Percentiles rank a stretch among this genome's conserved stretches.
Conservation (phyloP, 2,329 filamentous ascomycete species). For the Cercospora sp. region DNA sequence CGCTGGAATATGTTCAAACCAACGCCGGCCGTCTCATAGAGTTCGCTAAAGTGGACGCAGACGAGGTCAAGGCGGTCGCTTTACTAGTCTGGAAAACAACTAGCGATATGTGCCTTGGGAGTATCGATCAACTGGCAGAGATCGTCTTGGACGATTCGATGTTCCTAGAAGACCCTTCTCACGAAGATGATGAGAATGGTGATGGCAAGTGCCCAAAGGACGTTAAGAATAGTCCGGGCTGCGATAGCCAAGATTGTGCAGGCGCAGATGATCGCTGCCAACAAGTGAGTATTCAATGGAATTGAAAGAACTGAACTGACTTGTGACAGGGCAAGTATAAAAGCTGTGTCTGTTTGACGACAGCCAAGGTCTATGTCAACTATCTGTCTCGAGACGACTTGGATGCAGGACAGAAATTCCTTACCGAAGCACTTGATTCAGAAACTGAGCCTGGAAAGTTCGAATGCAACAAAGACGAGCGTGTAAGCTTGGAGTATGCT, state of each 20-base stretch:
- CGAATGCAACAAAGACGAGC: neutral
- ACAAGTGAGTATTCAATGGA: neutral
- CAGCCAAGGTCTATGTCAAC: neutral
- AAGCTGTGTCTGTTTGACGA: neutral
- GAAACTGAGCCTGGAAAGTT: neutral
- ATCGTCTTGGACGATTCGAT: neutral
- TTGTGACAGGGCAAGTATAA: neutral
- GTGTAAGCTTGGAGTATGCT: neutral
- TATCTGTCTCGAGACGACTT: neutral
- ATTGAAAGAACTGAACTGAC: too few relatives aligned
- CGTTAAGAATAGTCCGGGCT: neutral
- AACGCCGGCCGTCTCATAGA: neutral
- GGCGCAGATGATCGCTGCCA: neutral
- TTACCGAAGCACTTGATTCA: neutral
- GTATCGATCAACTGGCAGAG: neutral
- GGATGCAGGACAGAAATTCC: neutral
- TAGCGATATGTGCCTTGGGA: neutral
- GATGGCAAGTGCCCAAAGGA: neutral
- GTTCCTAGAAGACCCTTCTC: neutral
- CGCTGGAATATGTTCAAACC: neutral
- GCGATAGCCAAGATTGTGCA: neutral
- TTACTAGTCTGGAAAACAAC: neutral
- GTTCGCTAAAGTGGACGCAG: neutral
- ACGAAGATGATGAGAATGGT: neutral
- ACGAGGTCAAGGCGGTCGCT: neutral